These are phyloP conservation scores for Datura wrightii DNA, from an alignment of 257 asterid genomes.

Conservation along the genomic window DNA sequence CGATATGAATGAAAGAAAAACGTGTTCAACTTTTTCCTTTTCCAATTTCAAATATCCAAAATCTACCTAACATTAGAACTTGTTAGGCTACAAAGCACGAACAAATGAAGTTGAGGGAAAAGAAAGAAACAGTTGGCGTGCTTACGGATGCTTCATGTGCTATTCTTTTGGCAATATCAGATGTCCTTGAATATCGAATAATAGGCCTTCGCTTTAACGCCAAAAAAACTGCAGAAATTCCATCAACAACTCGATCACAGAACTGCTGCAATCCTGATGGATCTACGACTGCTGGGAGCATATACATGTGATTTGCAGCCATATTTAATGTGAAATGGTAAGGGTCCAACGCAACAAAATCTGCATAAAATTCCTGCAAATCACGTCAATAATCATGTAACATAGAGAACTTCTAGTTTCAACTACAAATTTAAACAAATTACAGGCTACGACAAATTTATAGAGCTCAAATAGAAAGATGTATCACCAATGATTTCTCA, in stretches of 20 bases:
- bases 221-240: constrained; percentile 87
- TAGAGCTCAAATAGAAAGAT: constrained; percentile 22
- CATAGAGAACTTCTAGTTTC: constrained; percentile 28
- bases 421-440: constrained; percentile 26
- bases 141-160: constrained; percentile 95
- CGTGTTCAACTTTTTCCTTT: constrained; percentile 31
- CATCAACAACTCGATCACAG: constrained; percentile 88
- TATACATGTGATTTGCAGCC: constrained; percentile 77
- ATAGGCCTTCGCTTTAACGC: constrained; percentile 86
- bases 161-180: constrained; percentile 86
- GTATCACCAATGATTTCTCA: neutral
- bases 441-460: constrained; percentile 7
- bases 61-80: constrained; percentile 16
- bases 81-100: neutral
- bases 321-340: constrained; percentile 81
- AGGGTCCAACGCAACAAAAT: constrained; percentile 86
- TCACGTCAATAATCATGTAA: constrained; percentile 40
- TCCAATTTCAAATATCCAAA: constrained; percentile 30
- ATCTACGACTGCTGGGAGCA: constrained; percentile 97
- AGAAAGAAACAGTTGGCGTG: constrained; percentile 3
- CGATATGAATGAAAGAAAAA: constrained; percentile 35
- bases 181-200: constrained; percentile 86
- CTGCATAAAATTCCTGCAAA: constrained; percentile 90
- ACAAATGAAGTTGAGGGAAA: neutral
- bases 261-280: constrained; percentile 77